Conservation (phyloP, 1,284 basidiomycete genomes). For the Puccinia brachypodii region DNA sequence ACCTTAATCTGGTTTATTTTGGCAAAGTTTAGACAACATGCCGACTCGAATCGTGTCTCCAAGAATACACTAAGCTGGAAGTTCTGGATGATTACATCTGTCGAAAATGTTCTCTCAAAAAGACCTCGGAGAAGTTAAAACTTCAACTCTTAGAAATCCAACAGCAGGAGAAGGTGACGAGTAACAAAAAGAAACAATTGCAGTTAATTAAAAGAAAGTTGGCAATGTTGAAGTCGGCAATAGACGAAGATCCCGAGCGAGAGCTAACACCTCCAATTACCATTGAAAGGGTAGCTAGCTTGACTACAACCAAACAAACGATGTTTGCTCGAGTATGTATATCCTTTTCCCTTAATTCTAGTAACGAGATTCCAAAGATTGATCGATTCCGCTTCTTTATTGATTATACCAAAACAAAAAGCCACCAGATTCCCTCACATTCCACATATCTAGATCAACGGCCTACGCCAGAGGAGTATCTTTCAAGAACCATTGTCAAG, state of each 20-base stretch:
- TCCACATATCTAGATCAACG: slow-evolving; percentile 83
- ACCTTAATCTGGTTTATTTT: background rate
- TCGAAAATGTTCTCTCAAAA: slow-evolving; percentile 73
- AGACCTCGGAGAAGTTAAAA: slow-evolving; percentile 65
- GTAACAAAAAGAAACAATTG: slow-evolving; percentile 25
- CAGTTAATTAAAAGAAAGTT: slow-evolving; percentile 18
- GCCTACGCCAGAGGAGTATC: slow-evolving; percentile 71
- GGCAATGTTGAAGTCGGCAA: slow-evolving; percentile 17
- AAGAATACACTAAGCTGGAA: slow-evolving; percentile 79
- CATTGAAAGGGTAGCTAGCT: slow-evolving; percentile 69
- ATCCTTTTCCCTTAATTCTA: background rate
- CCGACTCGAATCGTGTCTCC: slow-evolving; percentile 71
- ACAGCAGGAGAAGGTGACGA: background rate
- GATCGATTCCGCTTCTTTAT: slow-evolving; percentile 32
- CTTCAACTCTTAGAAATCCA: slow-evolving; percentile 67
- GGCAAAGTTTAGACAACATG: slow-evolving; percentile 62
- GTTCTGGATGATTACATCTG: slow-evolving; percentile 78
- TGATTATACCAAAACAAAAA: slow-evolving; percentile 57
- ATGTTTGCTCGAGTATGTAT: slow-evolving; percentile 75
- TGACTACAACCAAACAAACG: slow-evolving; percentile 75
- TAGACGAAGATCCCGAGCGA: slow-evolving; percentile 33
- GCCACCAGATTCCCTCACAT: slow-evolving; percentile 76
- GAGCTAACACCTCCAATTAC: background rate
- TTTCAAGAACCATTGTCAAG: slow-evolving; percentile 74
- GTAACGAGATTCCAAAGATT: background rate